Conservation (phyloP, 2,329 filamentous ascomycete species). For the Pezicula neosporulosa region DNA sequence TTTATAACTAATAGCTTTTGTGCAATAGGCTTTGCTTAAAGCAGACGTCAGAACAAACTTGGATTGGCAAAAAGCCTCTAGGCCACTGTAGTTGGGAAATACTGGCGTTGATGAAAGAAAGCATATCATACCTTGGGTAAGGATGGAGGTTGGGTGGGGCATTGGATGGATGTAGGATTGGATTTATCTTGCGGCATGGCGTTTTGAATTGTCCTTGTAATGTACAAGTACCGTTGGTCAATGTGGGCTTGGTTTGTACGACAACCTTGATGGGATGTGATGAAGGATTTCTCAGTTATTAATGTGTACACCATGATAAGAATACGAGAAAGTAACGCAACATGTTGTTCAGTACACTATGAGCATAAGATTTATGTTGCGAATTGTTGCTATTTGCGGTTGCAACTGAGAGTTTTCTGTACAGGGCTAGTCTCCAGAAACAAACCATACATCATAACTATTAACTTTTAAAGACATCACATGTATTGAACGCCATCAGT, state of each 20-base stretch:
- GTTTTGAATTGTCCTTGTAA: not conserved
- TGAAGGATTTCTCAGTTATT: not conserved
- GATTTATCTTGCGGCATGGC: not conserved
- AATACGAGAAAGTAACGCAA: too few relatives aligned
- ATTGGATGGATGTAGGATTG: constrained; percentile 1
- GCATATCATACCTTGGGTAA: constrained; percentile 2
- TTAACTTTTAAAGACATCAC: too few relatives aligned
- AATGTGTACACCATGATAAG: too few relatives aligned
- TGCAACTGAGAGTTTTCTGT: too few relatives aligned
- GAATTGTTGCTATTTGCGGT: too few relatives aligned
- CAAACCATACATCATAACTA: too few relatives aligned
- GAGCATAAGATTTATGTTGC: too few relatives aligned
- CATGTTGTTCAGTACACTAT: too few relatives aligned
- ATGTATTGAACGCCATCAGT: too few relatives aligned
- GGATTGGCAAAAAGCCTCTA: constrained; percentile 13
- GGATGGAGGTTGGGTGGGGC: constrained; percentile 5
- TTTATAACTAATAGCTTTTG: not conserved
- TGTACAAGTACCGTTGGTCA: too few relatives aligned
- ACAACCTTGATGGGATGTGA: not conserved
- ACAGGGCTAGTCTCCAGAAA: too few relatives aligned
- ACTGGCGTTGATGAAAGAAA: constrained; percentile 5
- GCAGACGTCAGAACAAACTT: constrained; percentile 11
- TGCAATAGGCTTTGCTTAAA: constrained; percentile 13
- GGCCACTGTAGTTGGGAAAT: constrained; percentile 5
- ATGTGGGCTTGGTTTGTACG: too few relatives aligned